phyloP scores from a whole-genome alignment of 345 rosid genomes.

The Aquilaria malaccensis region DNA sequence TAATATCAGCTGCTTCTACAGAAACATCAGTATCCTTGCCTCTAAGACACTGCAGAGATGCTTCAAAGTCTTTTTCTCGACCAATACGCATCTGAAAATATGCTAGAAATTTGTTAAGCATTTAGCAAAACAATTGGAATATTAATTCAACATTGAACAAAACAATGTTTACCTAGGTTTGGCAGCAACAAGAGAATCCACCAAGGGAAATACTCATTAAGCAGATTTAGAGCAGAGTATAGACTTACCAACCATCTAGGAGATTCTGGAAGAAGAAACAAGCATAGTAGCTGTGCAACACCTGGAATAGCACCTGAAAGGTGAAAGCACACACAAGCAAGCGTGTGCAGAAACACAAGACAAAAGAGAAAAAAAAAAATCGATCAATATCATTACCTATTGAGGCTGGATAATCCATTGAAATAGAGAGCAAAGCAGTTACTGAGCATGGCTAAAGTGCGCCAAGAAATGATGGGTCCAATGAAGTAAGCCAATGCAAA shows the following conservation, averaged over 20 bases:
- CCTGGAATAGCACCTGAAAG: constrained; percentile 29
- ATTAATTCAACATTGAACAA: neutral
- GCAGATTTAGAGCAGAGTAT: too few species aligned
- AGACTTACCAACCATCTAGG: constrained; percentile 51
- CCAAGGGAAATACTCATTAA: neutral
- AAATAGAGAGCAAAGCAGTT: neutral
- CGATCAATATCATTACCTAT: neutral
- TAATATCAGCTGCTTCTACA: constrained; percentile 43
- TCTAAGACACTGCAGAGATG: constrained; percentile 35
- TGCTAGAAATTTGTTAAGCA: neutral
- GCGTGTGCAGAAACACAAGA: neutral
- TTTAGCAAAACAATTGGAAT: neutral
- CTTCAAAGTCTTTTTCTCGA: constrained; percentile 38
- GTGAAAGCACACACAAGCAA: too few species aligned
- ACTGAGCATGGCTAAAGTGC: constrained; percentile 26
- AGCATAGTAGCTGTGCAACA: constrained; percentile 20
- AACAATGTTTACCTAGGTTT: neutral
- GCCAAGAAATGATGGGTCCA: constrained; percentile 32
- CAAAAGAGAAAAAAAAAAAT: neutral
- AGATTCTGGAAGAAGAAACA: constrained; percentile 43
- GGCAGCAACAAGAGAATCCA: neutral
- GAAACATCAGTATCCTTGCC: constrained; percentile 46
- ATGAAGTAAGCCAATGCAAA: constrained; percentile 15
- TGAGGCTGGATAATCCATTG: neutral
- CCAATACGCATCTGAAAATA: constrained; percentile 36